Base-by-base conservation (phyloP, 371 early-diverging fungal species). In the Mortierella polycephala region DNA sequence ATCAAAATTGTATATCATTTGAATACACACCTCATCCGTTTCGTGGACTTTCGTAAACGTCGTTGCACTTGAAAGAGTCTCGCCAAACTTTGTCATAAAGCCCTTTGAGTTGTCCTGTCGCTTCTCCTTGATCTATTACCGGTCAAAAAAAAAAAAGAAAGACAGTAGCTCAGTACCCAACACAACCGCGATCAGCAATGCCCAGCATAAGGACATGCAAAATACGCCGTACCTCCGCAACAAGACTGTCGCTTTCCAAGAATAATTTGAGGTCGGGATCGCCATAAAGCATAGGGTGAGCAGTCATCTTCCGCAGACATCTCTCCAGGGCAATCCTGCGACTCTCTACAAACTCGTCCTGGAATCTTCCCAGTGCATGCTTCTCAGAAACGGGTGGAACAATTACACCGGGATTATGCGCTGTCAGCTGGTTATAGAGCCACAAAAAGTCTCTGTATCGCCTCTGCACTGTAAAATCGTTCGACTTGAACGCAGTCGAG, bases 371-470 rank as follows among this genome's bases (percentile, higher is more conserved):
- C 88, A 74, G 73, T 7, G 95, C 93, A 85, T 95, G 94, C 81
- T 98, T 98, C 71, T 96, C 97, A 12, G 98, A 98, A 5, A 95
- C 89, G 16, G 97, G 95, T 21, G 97, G 97, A 6, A 97, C 92
- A 69, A 98, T 93, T 5, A 96, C 89, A 20, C 98, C 98, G 0
- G 96, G 96, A 61, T 96, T 92, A 30, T 89, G 87, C 0, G 84
- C 72, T 0, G 90, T 87, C 20, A 98, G 89, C 77, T 94, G 95
- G 67, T 91, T 90, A 73, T 92, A 93, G 37, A 98, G 90, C 98
- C 98, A 97, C 62, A 96, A 83, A 83, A 98, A 98, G 82, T 98
- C 98, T 13, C 94, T 85, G 81, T 95, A 98, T 18, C 98, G 83
- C 64, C 98, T 87, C 14, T 89, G 89, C 37, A 97, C 98, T 14